phyloP scores from a whole-genome alignment of 208 protist genomes.

The Leishmania tarentolae region DNA sequence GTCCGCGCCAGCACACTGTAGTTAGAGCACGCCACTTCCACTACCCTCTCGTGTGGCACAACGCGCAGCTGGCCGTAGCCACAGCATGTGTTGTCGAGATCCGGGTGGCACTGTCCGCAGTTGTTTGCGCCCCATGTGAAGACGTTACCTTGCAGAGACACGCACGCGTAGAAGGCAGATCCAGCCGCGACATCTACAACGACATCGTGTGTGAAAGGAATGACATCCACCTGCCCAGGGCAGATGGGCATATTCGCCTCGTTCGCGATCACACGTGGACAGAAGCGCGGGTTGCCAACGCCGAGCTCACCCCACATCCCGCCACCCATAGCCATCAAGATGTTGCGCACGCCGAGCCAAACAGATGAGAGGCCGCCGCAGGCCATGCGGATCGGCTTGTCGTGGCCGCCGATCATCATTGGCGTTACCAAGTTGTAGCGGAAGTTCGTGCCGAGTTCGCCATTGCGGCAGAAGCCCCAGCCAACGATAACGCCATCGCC shows the following conservation, averaged over 20 bases:
- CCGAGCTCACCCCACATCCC: slow-evolving; percentile 83
- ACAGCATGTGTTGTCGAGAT: slow-evolving; percentile 53
- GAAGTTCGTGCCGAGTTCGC: slow-evolving; percentile 67
- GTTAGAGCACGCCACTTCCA: slow-evolving; percentile 68
- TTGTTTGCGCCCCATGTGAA: slow-evolving; percentile 82
- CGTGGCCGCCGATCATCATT: slow-evolving; percentile 69
- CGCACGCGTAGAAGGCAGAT: slow-evolving; percentile 57
- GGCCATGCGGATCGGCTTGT: slow-evolving; percentile 75
- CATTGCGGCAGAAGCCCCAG: slow-evolving; percentile 72
- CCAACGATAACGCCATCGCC: slow-evolving; percentile 77
- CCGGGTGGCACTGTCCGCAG: slow-evolving; percentile 68
- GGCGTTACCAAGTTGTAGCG: slow-evolving; percentile 75
- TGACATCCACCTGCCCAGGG: slow-evolving; percentile 57
- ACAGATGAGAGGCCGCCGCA: slow-evolving; percentile 68
- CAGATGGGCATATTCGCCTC: slow-evolving; percentile 77
- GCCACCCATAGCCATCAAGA: slow-evolving; percentile 75
- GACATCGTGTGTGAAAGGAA: slow-evolving; percentile 37
- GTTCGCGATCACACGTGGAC: slow-evolving; percentile 54
- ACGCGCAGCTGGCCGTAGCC: slow-evolving; percentile 46
- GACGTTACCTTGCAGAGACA: slow-evolving; percentile 56
- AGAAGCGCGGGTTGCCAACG: slow-evolving; percentile 65
- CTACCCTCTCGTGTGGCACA: slow-evolving; percentile 50
- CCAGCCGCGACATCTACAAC: slow-evolving; percentile 64
- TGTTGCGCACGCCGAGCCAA: slow-evolving; percentile 63
- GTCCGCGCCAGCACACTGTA: slow-evolving; percentile 70